Evolutionary conservation across 345 rosid genomes (phyloP).

Genomic region (Atalantia buxifolia): DNA sequence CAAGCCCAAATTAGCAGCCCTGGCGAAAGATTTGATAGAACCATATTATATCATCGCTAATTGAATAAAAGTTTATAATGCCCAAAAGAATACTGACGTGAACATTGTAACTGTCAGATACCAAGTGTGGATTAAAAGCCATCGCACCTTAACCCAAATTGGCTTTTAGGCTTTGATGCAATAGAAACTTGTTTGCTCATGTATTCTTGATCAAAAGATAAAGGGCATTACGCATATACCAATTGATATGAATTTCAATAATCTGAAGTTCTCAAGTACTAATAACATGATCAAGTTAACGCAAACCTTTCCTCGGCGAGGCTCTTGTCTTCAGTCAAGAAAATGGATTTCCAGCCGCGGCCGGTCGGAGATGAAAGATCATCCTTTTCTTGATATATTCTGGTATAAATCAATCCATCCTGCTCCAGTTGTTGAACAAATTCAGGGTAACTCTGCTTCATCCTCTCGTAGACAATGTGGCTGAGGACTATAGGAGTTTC

Average conservation of each 20-base stretch:
- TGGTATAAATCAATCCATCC: slow-evolving; percentile 63
- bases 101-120: not conserved
- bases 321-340: slow-evolving; percentile 67
- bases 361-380: slow-evolving; percentile 86
- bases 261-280: not conserved
- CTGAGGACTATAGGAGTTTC: slow-evolving; percentile 90
- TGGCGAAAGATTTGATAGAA: slow-evolving; percentile 16
- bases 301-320: slow-evolving; percentile 68
- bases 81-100: not conserved
- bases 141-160: no score
- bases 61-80: not conserved
- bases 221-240: not conserved
- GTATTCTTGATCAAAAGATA: not conserved
- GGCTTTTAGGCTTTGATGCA: no score
- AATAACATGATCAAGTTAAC: not conserved
- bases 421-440: slow-evolving; percentile 66
- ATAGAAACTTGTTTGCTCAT: not conserved
- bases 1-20: slow-evolving; percentile 77
- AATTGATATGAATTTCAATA: not conserved
- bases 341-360: slow-evolving; percentile 93
- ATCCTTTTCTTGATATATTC: slow-evolving; percentile 70
- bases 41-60: not conserved
- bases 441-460: slow-evolving; percentile 63
- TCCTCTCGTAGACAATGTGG: slow-evolving; percentile 71
- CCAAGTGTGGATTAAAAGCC: no score